Conservation (phyloP, 2,329 filamentous ascomycete genomes). For the Sporothrix pallida region DNA sequence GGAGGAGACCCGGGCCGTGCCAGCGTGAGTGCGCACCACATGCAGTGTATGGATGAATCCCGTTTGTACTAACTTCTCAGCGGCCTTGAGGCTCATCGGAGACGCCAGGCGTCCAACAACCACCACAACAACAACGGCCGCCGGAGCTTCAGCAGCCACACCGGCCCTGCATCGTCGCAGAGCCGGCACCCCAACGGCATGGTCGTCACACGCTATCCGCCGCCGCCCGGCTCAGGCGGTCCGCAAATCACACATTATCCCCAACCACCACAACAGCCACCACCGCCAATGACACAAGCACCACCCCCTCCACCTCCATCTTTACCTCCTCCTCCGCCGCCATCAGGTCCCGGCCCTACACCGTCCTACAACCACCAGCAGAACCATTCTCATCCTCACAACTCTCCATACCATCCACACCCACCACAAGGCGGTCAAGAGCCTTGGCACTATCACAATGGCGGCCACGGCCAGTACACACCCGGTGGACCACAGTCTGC, state of each 20-base stretch:
- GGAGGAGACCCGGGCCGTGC: conserved; percentile 54
- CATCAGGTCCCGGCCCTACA: conserved; percentile 11
- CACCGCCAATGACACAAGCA: conserved; percentile 27
- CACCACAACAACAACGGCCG: neutral
- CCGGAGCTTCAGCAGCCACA: conserved; percentile 14
- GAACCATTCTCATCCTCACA: neutral
- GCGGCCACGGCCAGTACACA: conserved; percentile 8
- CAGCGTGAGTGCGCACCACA: conserved; percentile 53
- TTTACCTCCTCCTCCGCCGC: conserved; percentile 38
- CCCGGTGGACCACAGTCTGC: neutral
- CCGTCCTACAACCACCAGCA: neutral
- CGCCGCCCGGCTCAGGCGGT: conserved; percentile 45
- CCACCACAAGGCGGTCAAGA: conserved; percentile 1
- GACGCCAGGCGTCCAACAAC: conserved; percentile 36
- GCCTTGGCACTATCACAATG: neutral
- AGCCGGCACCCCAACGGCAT: conserved; percentile 43
- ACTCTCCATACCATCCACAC: neutral
- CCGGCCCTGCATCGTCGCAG: conserved; percentile 38
- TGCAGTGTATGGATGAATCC: too few species aligned
- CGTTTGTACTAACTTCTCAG: too few species aligned
- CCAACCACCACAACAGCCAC: conserved; percentile 40
- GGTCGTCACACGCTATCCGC: conserved; percentile 48
- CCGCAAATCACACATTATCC: conserved; percentile 42
- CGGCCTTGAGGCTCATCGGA: conserved; percentile 40
- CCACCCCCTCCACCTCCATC: conserved; percentile 35